Base-by-base conservation (phyloP, 2,329 filamentous ascomycete species). In the Aspergillus fumigatus region DNA sequence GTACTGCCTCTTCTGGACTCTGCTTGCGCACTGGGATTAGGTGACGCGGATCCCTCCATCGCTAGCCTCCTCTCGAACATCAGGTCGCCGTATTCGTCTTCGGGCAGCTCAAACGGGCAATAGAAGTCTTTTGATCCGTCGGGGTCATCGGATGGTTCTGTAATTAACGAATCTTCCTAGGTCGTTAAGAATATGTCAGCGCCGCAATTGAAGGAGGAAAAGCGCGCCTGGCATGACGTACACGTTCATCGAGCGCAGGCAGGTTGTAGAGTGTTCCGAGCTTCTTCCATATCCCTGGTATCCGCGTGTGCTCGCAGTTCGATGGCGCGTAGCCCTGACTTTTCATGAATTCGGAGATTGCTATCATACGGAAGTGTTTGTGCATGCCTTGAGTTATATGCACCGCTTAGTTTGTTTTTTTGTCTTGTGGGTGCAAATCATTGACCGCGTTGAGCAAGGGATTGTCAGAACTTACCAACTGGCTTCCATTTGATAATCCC, bases 401-500 rank as follows among this genome's bases (percentile, higher is more conserved):
- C 43, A 17, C 50, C 19, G 26, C 23, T 62, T 35, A 56, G 58
- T 43, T 32, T 50, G 25, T 17, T 19, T 54, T 54, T 19, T 4
- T 21, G 17, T 32, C 26, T 9, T 3, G 11, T 19, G 32, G 27
- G 54, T 27, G n/a, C 48, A 25, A 19, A 7, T 3, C 4, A 11
- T 41, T n/a, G 23, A n/a, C 25, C 25, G n/a, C 32, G 6, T 38
- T 17, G 32, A 35, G 32, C 29, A 10, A 47, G n/a, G 55, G 23
- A 4, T 47, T 26, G 7, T 40, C 23, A 19, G 21, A 57, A 73
- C 75, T 63, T 70, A 90, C 92, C 93, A 43, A 93, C 93, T n/a
- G 94, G 94, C 72, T 99, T 99, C 88, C 90, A 96, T 70, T 87
- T 84, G 62, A 97, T 92, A 63, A 97, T 88, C 52, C 87, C 91